phyloP scores from a whole-genome alignment of 805 yeast species.

The Wickerhamiella hasegawae region DNA sequence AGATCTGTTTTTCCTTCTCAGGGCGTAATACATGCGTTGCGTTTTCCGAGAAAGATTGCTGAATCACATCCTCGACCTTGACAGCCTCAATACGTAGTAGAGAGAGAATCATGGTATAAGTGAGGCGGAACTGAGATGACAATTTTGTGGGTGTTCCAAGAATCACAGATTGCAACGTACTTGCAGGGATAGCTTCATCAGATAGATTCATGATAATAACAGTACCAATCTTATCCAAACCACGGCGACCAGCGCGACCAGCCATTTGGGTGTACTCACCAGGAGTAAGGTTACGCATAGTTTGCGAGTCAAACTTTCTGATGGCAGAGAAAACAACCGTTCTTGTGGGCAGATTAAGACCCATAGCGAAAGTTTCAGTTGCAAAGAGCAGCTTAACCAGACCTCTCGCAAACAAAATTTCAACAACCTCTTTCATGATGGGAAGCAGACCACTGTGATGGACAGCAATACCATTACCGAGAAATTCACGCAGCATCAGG shows the following conservation, averaged over 20 bases:
- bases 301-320: slow-evolving; percentile 95
- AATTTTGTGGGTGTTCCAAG: slow-evolving; percentile 83
- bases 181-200: slow-evolving; percentile 17
- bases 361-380: slow-evolving; percentile 96
- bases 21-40: slow-evolving; percentile 72
- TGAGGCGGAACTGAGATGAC: slow-evolving; percentile 80
- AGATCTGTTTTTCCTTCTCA: slow-evolving; percentile 58
- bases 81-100: slow-evolving; percentile 84
- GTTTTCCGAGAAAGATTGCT: slow-evolving; percentile 87
- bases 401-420: slow-evolving; percentile 93
- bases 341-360: slow-evolving; percentile 97
- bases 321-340: slow-evolving; percentile 97
- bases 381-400: slow-evolving; percentile 87
- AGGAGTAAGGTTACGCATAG: slow-evolving; percentile 97
- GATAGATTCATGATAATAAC: slow-evolving; percentile 96
- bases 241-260: slow-evolving; percentile 99
- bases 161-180: slow-evolving; percentile 60
- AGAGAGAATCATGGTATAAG: slow-evolving; percentile 87
- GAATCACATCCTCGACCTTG: slow-evolving; percentile 96
- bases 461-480: slow-evolving; percentile 76
- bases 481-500: slow-evolving; percentile 70
- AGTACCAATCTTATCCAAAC: slow-evolving; percentile 97
- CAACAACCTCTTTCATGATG: slow-evolving; percentile 85
- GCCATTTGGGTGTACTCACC: slow-evolving; percentile 99
- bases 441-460: slow-evolving; percentile 96